Percentiles rank a stretch among this genome's conserved stretches.
phyloP scores from a whole-genome alignment of 805 yeast genomes.

The Ogataea paradorogensis region DNA sequence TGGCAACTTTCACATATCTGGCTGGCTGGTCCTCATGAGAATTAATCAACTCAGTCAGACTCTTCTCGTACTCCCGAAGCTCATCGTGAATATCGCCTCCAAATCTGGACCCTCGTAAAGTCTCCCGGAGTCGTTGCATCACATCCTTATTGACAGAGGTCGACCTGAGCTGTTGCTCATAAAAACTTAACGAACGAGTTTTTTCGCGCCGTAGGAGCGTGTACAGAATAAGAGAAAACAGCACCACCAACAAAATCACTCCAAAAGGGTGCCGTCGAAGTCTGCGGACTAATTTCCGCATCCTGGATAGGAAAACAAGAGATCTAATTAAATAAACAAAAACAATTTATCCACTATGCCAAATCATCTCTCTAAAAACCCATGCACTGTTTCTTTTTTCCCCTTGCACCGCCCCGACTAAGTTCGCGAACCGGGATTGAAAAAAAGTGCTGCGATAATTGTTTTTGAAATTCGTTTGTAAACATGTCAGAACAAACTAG shows the following conservation, averaged over 20 bases:
- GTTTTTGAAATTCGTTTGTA: background rate
- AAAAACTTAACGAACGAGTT: conserved; percentile 15
- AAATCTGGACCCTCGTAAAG: conserved; percentile 2
- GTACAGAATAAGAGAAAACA: background rate
- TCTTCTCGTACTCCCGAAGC: conserved; percentile 14
- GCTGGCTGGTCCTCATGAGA: conserved; percentile 9
- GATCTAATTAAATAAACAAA: no score
- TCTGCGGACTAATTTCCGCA: background rate
- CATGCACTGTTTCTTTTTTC: no score
- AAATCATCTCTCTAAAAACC: no score
- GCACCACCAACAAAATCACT: background rate
- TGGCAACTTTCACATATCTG: conserved; percentile 8
- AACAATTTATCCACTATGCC: no score
- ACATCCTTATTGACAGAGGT: conserved; percentile 5
- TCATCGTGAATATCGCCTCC: conserved; percentile 8
- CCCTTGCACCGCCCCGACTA: no score
- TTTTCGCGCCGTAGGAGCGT: conserved; percentile 1
- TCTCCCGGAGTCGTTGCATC: conserved; percentile 7
- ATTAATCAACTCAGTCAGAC: conserved; percentile 9
- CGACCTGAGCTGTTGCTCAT: conserved; percentile 18
- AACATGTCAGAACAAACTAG: background rate
- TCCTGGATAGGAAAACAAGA: no score
- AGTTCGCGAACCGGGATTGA: no score
- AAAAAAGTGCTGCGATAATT: background rate
- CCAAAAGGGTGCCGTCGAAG: background rate